Percentiles rank a stretch among this genome's conserved stretches.
These are phyloP conservation scores for Cyberlindnera mrakii DNA, from an alignment of 805 yeast species.

Conservation along the genomic window DNA sequence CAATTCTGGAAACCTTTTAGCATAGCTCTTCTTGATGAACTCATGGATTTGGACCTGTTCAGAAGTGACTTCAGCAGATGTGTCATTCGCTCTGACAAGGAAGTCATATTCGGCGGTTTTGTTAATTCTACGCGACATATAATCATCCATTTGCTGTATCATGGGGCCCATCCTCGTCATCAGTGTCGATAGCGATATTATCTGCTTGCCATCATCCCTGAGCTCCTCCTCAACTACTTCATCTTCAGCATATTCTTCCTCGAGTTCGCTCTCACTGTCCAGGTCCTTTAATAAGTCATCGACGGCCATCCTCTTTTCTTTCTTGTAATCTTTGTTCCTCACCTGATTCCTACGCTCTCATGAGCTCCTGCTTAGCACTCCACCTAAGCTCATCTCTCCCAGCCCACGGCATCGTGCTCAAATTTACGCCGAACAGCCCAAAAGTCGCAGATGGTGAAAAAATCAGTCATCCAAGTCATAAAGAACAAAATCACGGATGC, in stretches of 20 bases:
- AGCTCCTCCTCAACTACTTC: neutral
- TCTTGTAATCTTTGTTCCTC: neutral
- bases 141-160: constrained; percentile 13
- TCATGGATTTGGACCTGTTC: constrained; percentile 48
- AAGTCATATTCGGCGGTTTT: constrained; percentile 39
- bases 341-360: no score
- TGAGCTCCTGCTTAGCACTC: no score
- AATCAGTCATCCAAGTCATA: neutral
- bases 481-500: neutral
- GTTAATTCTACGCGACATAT: constrained; percentile 14
- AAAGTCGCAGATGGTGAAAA: constrained; percentile 1
- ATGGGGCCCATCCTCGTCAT: constrained; percentile 12
- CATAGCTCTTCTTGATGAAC: constrained; percentile 47
- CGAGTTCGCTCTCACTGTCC: constrained; percentile 25
- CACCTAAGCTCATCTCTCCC: no score
- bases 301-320: neutral
- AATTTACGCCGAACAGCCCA: neutral
- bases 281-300: constrained; percentile 28
- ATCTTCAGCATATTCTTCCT: constrained; percentile 3
- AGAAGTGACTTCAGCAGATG: constrained; percentile 45
- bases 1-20: constrained; percentile 64
- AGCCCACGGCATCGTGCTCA: neutral
- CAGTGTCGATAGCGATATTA: constrained; percentile 11
- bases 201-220: constrained; percentile 7
- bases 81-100: constrained; percentile 46